These are phyloP conservation scores for Parasitella parasitica DNA, from an alignment of 371 early-diverging fungal species.

Conservation along the genomic window DNA sequence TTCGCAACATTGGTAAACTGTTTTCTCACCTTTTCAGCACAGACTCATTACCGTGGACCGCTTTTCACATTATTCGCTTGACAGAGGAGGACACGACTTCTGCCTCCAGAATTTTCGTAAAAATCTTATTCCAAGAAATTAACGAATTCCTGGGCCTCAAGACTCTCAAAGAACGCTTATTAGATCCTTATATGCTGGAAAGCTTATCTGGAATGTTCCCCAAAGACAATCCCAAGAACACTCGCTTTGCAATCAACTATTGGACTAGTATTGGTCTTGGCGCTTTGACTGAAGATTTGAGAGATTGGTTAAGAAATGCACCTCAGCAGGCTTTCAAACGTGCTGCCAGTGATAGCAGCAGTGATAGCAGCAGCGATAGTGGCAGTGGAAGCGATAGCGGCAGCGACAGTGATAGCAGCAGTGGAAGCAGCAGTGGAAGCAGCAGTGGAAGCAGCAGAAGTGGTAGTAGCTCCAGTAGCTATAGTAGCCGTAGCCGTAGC, in stretches of 20 bases:
- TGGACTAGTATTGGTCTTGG: constrained; percentile 95
- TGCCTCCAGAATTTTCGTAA: constrained; percentile 96
- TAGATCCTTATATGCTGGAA: constrained; percentile 61
- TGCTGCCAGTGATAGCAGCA: constrained; percentile 24
- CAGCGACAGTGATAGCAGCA: constrained; percentile 13
- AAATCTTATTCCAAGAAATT: constrained; percentile 92
- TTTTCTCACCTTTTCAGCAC: constrained; percentile 90
- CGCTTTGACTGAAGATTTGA: constrained; percentile 89
- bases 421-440: constrained; percentile 15
- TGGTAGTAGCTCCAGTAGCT: neutral
- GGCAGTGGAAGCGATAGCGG: constrained; percentile 19
- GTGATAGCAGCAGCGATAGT: constrained; percentile 14
- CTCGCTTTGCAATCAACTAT: constrained; percentile 97
- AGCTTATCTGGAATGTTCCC: constrained; percentile 90
- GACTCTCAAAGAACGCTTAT: constrained; percentile 74
- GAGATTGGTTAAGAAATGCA: constrained; percentile 77
- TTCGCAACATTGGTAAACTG: constrained; percentile 90
- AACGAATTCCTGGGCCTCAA: constrained; percentile 83
- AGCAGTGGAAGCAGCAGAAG: constrained; percentile 6
- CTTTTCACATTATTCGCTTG: constrained; percentile 74
- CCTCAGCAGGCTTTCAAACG: constrained; percentile 57
- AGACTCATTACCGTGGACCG: constrained; percentile 87
- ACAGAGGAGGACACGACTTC: constrained; percentile 94
- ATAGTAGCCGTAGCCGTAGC: neutral
- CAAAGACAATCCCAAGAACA: constrained; percentile 81